A percentile compares a stretch with the other conserved stretches of the same genome.
These are phyloP conservation scores for Telfairia occidentalis DNA, from an alignment of 331 rosid genomes.

Conservation along the genomic window DNA sequence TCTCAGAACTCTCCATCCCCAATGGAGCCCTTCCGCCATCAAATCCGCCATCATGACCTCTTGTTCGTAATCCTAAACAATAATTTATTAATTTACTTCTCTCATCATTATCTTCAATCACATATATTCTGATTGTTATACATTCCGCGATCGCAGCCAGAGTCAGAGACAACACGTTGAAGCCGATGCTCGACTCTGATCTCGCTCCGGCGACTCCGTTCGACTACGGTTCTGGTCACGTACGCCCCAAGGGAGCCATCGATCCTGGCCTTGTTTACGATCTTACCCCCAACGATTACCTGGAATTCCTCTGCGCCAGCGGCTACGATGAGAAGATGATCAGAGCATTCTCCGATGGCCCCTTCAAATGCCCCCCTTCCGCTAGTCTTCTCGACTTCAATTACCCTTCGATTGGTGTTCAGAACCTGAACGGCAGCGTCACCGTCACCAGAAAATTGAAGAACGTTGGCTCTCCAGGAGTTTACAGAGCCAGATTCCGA, in stretches of 20 bases:
- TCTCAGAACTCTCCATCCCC: constrained; percentile 40
- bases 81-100: neutral
- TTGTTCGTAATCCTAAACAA: neutral
- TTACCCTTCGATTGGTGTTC: constrained; percentile 36
- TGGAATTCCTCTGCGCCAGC: constrained; percentile 29
- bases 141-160: constrained; percentile 26
- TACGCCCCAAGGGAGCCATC: constrained; percentile 40
- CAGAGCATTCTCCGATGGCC: neutral
- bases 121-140: too few relatives aligned
- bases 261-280: constrained; percentile 55
- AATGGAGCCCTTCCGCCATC: constrained; percentile 58
- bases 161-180: constrained; percentile 27
- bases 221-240: constrained; percentile 39
- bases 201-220: constrained; percentile 18
- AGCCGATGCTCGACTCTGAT: constrained; percentile 20
- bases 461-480: constrained; percentile 25
- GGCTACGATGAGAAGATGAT: constrained; percentile 25
- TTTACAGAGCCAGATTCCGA: constrained; percentile 6
- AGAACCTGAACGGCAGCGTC: constrained; percentile 16
- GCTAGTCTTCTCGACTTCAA: constrained; percentile 24
- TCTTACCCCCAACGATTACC: constrained; percentile 22
- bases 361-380: constrained; percentile 14
- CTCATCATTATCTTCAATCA: too few relatives aligned
- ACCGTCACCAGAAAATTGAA: constrained; percentile 27
- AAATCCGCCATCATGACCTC: constrained; percentile 63